Evolutionary conservation across 176 grass and related monocot species (phyloP).

Genomic region (Zizania latifolia): DNA sequence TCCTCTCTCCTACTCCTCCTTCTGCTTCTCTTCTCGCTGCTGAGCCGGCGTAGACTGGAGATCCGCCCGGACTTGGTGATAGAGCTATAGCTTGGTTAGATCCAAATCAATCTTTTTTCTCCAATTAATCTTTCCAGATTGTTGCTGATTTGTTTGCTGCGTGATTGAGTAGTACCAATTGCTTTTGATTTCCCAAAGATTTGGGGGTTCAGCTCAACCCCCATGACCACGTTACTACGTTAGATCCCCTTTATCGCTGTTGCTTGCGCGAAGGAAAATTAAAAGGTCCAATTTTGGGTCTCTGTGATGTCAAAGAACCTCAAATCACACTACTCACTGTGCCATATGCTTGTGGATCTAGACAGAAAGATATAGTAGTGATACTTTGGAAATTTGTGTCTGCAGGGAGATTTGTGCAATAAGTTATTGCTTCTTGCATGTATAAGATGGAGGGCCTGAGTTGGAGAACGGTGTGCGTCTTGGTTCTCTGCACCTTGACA

Average conservation of each 20-base stretch:
- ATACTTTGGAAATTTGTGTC: background rate
- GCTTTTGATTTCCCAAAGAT: background rate
- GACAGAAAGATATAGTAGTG: background rate
- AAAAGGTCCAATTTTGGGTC: background rate
- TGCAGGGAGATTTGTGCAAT: constrained; percentile 22
- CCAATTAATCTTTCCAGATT: background rate
- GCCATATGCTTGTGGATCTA: background rate
- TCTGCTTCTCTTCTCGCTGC: background rate
- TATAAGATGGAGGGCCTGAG: constrained; percentile 26
- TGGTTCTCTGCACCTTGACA: constrained; percentile 28
- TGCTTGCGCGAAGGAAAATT: background rate
- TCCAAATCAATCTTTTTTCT: background rate
- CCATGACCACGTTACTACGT: background rate
- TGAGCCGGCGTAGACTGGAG: background rate
- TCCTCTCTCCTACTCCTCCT: background rate
- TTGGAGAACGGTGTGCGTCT: constrained; percentile 31
- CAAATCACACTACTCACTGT: background rate
- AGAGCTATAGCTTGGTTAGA: background rate
- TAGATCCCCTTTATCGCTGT: background rate
- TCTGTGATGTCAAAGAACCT: background rate
- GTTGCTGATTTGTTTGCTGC: background rate
- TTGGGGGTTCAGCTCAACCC: background rate
- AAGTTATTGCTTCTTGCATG: background rate
- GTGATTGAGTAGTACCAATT: background rate
- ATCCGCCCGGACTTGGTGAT: background rate